A percentile compares a stretch with the other conserved stretches of the same genome.
phyloP scores from a whole-genome alignment of 129 eudicot species.

The Deinandra increscens region DNA sequence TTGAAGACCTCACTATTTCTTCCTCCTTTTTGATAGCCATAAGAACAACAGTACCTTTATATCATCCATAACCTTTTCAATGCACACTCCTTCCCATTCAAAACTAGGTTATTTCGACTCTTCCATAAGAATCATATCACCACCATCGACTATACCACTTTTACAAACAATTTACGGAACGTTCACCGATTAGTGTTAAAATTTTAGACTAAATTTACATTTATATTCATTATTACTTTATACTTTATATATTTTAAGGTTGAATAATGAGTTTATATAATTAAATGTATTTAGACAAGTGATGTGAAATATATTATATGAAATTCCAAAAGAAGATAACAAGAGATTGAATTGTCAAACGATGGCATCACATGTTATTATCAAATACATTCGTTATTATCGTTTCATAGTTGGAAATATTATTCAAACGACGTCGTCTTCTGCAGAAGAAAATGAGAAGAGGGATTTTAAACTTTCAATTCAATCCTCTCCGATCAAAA shows the following conservation, averaged over 20 bases:
- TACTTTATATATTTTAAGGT: background rate
- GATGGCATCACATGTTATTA: slow-evolving; percentile 4
- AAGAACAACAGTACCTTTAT: no score
- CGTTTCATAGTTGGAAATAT: background rate
- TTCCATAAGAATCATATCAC: no score
- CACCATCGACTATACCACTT: no score
- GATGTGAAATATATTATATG: background rate
- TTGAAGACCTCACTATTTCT: no score
- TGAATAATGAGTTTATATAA: background rate
- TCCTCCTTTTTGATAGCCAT: no score
- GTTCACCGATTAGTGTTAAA: no score
- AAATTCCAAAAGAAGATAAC: background rate
- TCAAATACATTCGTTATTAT: slow-evolving; percentile 9
- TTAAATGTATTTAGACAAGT: background rate
- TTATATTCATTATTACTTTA: no score
- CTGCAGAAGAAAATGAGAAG: background rate
- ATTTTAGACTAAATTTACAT: background rate
- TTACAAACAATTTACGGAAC: no score
- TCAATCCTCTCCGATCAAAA: background rate
- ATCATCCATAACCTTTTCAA: no score
- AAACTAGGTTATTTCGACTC: no score
- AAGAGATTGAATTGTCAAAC: background rate
- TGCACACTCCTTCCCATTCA: no score
- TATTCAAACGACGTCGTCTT: no score
- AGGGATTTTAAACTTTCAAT: background rate